phyloP scores from a whole-genome alignment of 192 early-diverging fungal genomes.

The Cetraspora pellucida region DNA sequence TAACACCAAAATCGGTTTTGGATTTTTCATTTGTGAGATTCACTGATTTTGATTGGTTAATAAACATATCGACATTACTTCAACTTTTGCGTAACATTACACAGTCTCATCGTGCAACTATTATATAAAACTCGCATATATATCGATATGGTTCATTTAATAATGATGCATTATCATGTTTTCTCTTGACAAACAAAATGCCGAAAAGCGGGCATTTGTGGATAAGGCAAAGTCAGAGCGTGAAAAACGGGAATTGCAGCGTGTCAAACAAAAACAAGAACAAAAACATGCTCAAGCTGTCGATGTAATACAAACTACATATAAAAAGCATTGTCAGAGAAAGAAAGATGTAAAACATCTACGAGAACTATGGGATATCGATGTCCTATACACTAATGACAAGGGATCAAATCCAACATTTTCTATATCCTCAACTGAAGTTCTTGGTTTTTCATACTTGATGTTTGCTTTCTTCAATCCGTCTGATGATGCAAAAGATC shows the following conservation, averaged over 20 bases:
- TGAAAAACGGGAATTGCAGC: slow-evolving; percentile 16
- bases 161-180: too few relatives aligned
- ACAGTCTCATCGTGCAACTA: too few relatives aligned
- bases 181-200: slow-evolving; percentile 2
- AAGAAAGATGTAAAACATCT: not conserved
- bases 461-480: slow-evolving; percentile 16
- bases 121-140: too few relatives aligned
- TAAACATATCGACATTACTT: too few relatives aligned
- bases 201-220: slow-evolving; percentile 15
- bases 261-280: slow-evolving; percentile 1
- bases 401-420: not conserved
- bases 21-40: too few relatives aligned
- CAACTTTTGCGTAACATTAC: too few relatives aligned
- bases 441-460: not conserved
- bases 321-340: not conserved
- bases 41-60: too few relatives aligned
- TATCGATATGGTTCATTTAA: too few relatives aligned
- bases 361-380: slow-evolving; percentile 14
- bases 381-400: not conserved
- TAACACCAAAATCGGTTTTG: too few relatives aligned
- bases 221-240: not conserved
- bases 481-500: not conserved
- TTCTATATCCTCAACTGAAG: not conserved
- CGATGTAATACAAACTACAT: not conserved
- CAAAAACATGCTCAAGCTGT: not conserved